A percentile compares a stretch with the other conserved stretches of the same genome.
Conservation (phyloP, 441 rosid species). For the Pelargonium exstipulatum region DNA sequence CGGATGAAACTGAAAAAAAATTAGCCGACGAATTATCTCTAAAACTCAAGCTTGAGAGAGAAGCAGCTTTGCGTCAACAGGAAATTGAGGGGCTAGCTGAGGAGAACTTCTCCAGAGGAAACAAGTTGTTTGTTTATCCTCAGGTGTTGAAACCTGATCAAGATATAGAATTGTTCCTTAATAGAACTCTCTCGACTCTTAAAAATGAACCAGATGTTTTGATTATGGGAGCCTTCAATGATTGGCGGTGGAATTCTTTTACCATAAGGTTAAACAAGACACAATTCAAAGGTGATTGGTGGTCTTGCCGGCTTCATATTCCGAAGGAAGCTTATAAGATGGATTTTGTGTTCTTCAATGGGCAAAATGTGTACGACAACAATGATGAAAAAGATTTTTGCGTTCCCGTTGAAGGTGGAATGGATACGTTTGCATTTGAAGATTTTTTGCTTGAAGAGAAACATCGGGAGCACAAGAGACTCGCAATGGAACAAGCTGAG, state of each 20-base stretch:
- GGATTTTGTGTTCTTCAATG: conserved; percentile 88
- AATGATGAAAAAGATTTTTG: conserved; percentile 63
- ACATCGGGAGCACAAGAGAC: conserved; percentile 58
- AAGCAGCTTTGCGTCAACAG: conserved; percentile 38
- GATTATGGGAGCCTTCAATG: conserved; percentile 89
- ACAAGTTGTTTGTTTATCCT: conserved; percentile 69
- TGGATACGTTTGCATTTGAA: conserved; percentile 66
- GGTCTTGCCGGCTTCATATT: conserved; percentile 74
- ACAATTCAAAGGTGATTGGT: conserved; percentile 66
- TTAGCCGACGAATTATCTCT: conserved; percentile 21
- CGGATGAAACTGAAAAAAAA: conserved; percentile 12
- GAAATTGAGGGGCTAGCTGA: conserved; percentile 52
- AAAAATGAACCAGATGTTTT: conserved; percentile 55
- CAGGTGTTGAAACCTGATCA: conserved; percentile 47
- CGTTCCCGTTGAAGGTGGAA: conserved; percentile 64
- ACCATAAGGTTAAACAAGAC: conserved; percentile 58
- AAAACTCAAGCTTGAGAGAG: conserved; percentile 38
- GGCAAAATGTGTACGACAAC: conserved; percentile 68
- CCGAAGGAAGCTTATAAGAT: conserved; percentile 88
- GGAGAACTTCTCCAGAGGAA: conserved; percentile 42
- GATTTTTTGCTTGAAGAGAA: conserved; percentile 85
- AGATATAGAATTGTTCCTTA: conserved; percentile 69
- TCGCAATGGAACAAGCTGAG: conserved; percentile 77
- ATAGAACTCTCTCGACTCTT: conserved; percentile 58
- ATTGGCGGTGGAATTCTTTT: conserved; percentile 90